A percentile compares a stretch with the other conserved stretches of the same genome.
These are phyloP conservation scores for Durio zibethinus DNA, from an alignment of 345 rosid genomes.

Conservation along the genomic window DNA sequence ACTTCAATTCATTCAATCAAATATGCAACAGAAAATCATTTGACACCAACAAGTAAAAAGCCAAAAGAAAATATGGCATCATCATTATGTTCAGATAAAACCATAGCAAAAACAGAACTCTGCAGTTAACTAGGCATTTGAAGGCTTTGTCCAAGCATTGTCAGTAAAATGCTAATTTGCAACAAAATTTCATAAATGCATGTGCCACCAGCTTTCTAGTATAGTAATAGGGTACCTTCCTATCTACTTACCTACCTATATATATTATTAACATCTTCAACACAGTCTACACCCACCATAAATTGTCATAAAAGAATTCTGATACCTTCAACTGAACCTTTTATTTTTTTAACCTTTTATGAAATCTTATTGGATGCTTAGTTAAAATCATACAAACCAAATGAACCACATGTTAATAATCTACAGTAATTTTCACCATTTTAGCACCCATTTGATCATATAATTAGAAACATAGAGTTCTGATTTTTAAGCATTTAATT, in stretches of 20 bases:
- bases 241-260: neutral
- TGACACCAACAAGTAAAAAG: neutral
- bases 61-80: neutral
- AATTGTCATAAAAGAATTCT: neutral
- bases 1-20: neutral
- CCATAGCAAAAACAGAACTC: neutral
- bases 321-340: neutral
- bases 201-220: neutral
- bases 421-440: neutral
- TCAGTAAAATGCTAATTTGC: conserved; percentile 1
- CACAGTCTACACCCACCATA: neutral
- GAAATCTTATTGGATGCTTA: neutral
- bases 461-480: neutral
- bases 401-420: neutral
- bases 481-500: neutral
- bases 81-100: neutral
- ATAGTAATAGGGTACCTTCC: neutral
- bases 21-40: neutral
- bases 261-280: neutral
- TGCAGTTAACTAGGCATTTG: neutral
- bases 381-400: neutral
- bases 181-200: neutral
- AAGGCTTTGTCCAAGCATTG: neutral
- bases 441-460: neutral
- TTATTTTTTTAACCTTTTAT: neutral